A percentile compares a stretch with the other conserved stretches of the same genome.
These are phyloP conservation scores for Incumbomyces delicatus DNA, from an alignment of 2,329 filamentous ascomycete species.

Conservation along the genomic window DNA sequence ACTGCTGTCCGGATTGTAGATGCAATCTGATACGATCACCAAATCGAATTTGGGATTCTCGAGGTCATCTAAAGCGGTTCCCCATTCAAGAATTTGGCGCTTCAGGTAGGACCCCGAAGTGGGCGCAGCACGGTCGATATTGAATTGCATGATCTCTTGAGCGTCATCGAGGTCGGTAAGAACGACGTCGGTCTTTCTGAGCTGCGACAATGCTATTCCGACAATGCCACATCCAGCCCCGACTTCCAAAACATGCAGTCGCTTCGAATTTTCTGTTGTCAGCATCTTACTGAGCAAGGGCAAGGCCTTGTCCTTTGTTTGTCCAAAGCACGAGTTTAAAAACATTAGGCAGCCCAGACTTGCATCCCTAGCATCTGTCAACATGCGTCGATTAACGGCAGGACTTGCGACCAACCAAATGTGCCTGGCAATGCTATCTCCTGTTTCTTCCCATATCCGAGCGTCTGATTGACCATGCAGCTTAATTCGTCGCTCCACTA, in stretches of 20 bases:
- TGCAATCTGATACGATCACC: slow-evolving; percentile 60
- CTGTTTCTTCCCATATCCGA: slow-evolving; percentile 58
- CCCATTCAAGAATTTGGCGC: slow-evolving; percentile 55
- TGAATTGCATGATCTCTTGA: slow-evolving; percentile 48
- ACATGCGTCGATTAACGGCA: not conserved
- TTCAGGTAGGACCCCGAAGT: slow-evolving; percentile 34
- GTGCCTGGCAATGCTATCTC: slow-evolving; percentile 63
- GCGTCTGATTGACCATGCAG: slow-evolving; percentile 33
- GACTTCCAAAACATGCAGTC: slow-evolving; percentile 51
- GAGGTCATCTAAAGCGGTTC: slow-evolving; percentile 33
- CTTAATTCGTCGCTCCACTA: slow-evolving; percentile 47
- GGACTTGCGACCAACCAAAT: slow-evolving; percentile 41
- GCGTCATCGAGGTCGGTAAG: slow-evolving; percentile 60
- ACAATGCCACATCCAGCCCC: slow-evolving; percentile 61
- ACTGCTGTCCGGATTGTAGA: slow-evolving; percentile 60
- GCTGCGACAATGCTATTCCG: slow-evolving; percentile 51
- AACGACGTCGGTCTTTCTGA: slow-evolving; percentile 43
- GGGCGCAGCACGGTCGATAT: slow-evolving; percentile 39
- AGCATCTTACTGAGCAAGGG: slow-evolving; percentile 27
- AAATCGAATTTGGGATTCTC: slow-evolving; percentile 41
- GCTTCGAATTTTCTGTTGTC: slow-evolving; percentile 19
- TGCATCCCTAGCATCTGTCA: slow-evolving; percentile 41
- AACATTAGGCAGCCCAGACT: slow-evolving; percentile 48
- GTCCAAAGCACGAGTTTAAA: slow-evolving; percentile 35
- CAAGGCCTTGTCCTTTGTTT: slow-evolving; percentile 19